A percentile compares a stretch with the other conserved stretches of the same genome.
Conservation (phyloP, 2,329 filamentous ascomycete genomes). For the Penicillium vulpinum region DNA sequence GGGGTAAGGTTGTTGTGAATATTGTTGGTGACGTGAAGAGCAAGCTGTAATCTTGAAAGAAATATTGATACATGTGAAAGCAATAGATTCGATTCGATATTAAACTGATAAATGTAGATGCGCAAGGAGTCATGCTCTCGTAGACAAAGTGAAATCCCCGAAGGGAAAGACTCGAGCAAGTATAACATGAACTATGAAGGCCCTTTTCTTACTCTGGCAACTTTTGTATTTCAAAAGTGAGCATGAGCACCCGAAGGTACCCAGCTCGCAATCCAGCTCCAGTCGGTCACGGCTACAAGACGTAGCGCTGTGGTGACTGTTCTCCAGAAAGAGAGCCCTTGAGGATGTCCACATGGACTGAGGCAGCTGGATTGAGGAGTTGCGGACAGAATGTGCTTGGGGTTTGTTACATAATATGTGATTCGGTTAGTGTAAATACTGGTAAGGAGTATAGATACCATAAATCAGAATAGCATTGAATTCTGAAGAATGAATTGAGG, state of each 20-base stretch:
- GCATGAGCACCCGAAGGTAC: slow-evolving; percentile 13
- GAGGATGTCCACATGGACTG: slow-evolving; percentile 21
- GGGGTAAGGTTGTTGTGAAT: slow-evolving; percentile 94
- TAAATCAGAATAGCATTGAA: slow-evolving; percentile 2
- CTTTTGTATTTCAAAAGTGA: slow-evolving; percentile 16
- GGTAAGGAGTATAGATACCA: not conserved
- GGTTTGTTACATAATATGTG: not conserved
- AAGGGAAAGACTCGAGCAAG: slow-evolving; percentile 30
- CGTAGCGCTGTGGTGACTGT: slow-evolving; percentile 41
- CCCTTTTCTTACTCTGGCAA: slow-evolving; percentile 45
- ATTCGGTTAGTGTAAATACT: not conserved
- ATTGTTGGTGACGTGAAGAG: slow-evolving; percentile 65
- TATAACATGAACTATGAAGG: slow-evolving; percentile 50
- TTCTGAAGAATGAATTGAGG: not conserved
- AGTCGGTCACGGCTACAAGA: slow-evolving; percentile 45
- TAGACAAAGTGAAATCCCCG: slow-evolving; percentile 22
- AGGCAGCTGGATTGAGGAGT: slow-evolving; percentile 40
- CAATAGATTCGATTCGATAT: slow-evolving; percentile 6
- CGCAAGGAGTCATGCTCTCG: slow-evolving; percentile 51
- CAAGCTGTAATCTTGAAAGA: slow-evolving; percentile 31
- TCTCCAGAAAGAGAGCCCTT: slow-evolving; percentile 36
- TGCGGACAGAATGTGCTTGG: slow-evolving; percentile 23
- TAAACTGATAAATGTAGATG: slow-evolving; percentile 35
- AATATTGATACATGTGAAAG: not conserved
- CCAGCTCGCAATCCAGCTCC: slow-evolving; percentile 40